Base-by-base conservation (phyloP, 78 protist genomes). In the Chrysochromulina parva region DNA sequence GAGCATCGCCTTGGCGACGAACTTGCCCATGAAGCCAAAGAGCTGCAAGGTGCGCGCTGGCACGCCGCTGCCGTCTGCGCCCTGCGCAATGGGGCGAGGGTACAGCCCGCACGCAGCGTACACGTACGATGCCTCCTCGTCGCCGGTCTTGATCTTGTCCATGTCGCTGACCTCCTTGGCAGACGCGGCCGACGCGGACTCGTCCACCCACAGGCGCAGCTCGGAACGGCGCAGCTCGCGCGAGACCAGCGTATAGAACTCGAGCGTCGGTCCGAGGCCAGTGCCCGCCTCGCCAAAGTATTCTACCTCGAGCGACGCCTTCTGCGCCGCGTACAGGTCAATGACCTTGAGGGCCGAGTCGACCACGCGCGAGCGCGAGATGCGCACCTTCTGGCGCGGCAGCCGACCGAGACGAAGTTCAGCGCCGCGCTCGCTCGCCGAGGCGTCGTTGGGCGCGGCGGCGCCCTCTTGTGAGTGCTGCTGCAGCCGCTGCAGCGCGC, bases 211-310 rank as follows among this genome's bases (percentile, higher is more conserved):
- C 48, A 96, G 19, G 50, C 19, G 14, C 53, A 93, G 90, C 10
- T 55, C 88, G 20, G 11, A 24, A 0, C 92, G 54, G 47, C 76
- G 90, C 22, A 97, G 69, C 78, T 90, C 94, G 7, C 3, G 67
- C 16, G 94, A 73, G 16, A 92, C 94, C 53, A 92, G 91, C 26
- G 95, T 11, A 93, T 85, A 97, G 67, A 96, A 97, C 92, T 97
- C 98, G n/a, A 93, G 88, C 26, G 98, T 94, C 38, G 98, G 98
- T 9, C 98, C 98, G 48, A 94, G 91, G 0, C 98, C 98, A 2
- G 93, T 92, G 28, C 98, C 98, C 62, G 13, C 62, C 66, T 96
- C 98, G 74, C 71, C 91, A 67, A 59, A 88, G 57, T 88, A 96
- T 89, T 96, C 95, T 7, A 95, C 90, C 67, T 94, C 97, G 24